These are phyloP conservation scores for Umbelopsis ramanniana DNA, from an alignment of 192 early-diverging fungal genomes.

Conservation along the genomic window DNA sequence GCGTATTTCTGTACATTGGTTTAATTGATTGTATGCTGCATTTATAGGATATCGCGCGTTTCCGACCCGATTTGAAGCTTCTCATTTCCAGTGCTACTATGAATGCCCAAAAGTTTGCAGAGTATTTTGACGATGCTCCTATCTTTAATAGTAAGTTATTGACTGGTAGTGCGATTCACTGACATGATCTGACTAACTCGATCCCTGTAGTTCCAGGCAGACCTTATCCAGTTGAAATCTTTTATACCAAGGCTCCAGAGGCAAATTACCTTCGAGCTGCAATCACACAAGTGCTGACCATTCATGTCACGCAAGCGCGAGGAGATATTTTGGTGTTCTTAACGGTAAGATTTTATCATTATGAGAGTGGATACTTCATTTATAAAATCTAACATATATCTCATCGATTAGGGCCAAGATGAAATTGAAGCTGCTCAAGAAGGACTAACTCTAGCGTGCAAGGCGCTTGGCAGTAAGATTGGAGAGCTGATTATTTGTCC, in stretches of 20 bases:
- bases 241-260: constrained; percentile 95
- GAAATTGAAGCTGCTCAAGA: constrained; percentile 96
- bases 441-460: constrained; percentile 71
- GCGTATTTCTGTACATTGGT: not conserved
- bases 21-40: no score
- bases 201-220: constrained; percentile 76
- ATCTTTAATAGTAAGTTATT: constrained; percentile 74
- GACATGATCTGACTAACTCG: not conserved
- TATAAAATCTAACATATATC: not conserved
- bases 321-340: constrained; percentile 97
- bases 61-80: constrained; percentile 91
- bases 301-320: constrained; percentile 85
- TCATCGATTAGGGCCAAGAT: constrained; percentile 75
- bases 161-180: not conserved
- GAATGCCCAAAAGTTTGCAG: constrained; percentile 95
- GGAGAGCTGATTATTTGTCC: constrained; percentile 92
- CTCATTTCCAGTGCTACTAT: constrained; percentile 97
- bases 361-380: not conserved
- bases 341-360: constrained; percentile 55
- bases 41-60: constrained; percentile 81
- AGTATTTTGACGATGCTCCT: constrained; percentile 93
- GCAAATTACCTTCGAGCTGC: constrained; percentile 96
- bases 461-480: constrained; percentile 86
- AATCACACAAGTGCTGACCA: constrained; percentile 90
- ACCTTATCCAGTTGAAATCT: constrained; percentile 91